These are phyloP conservation scores for Calycina herbarum DNA, from an alignment of 2,329 filamentous ascomycete species.

Conservation along the genomic window DNA sequence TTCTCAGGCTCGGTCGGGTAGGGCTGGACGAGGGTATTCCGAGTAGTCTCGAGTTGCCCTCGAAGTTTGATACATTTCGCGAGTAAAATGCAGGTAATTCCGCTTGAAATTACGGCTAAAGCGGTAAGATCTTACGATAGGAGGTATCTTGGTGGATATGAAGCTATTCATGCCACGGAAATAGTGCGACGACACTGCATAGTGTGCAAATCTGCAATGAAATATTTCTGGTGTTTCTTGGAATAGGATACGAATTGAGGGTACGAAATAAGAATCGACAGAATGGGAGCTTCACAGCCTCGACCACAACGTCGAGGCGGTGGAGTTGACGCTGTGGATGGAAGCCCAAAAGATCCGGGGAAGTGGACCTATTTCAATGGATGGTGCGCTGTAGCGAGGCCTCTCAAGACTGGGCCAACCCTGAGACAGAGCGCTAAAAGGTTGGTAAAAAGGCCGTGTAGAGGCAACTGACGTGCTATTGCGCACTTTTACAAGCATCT, in stretches of 20 bases:
- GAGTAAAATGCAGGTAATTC: background rate
- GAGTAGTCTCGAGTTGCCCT: background rate
- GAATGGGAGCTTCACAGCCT: background rate
- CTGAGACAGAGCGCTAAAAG: background rate
- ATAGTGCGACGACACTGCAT: too few relatives aligned
- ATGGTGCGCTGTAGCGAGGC: background rate
- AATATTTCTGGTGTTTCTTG: background rate
- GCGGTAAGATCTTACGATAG: background rate
- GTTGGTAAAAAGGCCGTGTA: background rate
- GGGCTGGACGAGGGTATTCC: background rate
- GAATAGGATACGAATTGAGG: background rate
- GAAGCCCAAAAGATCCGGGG: background rate
- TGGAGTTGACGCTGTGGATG: background rate
- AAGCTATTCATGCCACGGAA: background rate
- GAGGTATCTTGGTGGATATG: background rate
- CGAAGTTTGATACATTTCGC: too few relatives aligned
- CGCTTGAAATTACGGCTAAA: background rate
- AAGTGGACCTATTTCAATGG: background rate
- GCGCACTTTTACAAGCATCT: background rate
- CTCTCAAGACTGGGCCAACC: background rate
- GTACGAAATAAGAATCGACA: background rate
- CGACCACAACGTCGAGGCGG: background rate
- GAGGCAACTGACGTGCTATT: too few relatives aligned
- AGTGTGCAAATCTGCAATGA: too few relatives aligned
- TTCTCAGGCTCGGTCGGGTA: background rate